A percentile compares a stretch with the other conserved stretches of the same genome.
Evolutionary conservation across 108 stramenopile genomes (phyloP).

Genomic region (Nitzschia palea): DNA sequence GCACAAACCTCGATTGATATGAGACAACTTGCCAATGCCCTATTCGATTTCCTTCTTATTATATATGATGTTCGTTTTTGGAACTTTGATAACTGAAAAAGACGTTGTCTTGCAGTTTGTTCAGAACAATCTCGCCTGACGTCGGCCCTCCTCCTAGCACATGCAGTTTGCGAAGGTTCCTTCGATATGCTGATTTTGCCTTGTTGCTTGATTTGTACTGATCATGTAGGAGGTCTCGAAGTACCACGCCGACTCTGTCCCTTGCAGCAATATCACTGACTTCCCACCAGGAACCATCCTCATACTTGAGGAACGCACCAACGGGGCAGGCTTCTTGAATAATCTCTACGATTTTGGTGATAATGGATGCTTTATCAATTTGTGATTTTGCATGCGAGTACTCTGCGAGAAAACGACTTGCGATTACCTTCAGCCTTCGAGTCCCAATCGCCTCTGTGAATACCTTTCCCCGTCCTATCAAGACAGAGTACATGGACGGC

Average conservation of each 20-base stretch:
- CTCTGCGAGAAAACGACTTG: conserved; percentile 2
- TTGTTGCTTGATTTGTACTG: conserved; percentile 22
- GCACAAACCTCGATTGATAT: too few relatives aligned
- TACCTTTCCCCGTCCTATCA: conserved; percentile 15
- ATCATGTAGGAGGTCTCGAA: conserved; percentile 13
- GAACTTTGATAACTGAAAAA: too few relatives aligned
- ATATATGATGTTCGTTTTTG: too few relatives aligned
- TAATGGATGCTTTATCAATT: conserved; percentile 11
- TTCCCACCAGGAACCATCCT: conserved; percentile 23
- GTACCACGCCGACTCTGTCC: conserved; percentile 20
- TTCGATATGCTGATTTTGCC: too few relatives aligned
- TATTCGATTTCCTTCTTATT: too few relatives aligned
- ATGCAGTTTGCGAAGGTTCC: too few relatives aligned
- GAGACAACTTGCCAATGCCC: too few relatives aligned
- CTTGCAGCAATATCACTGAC: conserved; percentile 20
- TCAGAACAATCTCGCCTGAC: too few relatives aligned
- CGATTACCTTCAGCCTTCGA: conserved; percentile 10
- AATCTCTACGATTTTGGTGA: conserved; percentile 10
- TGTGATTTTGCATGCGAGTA: conserved; percentile 3
- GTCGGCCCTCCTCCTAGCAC: too few relatives aligned
- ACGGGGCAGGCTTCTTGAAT: conserved; percentile 16
- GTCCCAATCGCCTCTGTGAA: conserved; percentile 14
- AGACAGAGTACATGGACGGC: conserved; percentile 19
- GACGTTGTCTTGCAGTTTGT: too few relatives aligned
- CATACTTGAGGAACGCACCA: conserved; percentile 12